A percentile compares a stretch with the other conserved stretches of the same genome.
Evolutionary conservation across 2,329 filamentous ascomycete species (phyloP).

Genomic region (Nothomitra cinnamomea): DNA sequence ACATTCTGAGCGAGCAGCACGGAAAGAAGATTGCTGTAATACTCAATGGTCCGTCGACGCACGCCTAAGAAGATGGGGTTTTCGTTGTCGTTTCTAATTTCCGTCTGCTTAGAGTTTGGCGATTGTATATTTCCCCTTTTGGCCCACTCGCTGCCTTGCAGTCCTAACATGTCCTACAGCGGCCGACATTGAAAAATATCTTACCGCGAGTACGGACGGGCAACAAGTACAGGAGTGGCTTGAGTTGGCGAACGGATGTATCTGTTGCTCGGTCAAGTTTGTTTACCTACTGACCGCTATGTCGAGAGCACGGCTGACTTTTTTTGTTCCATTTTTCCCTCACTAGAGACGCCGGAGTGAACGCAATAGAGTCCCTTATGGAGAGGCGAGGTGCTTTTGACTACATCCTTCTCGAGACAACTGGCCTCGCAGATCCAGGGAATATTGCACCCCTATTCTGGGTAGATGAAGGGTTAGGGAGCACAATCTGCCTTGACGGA

Average conservation of each 20-base stretch:
- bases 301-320: background rate
- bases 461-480: slow-evolving; percentile 90
- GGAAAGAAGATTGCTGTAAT: slow-evolving; percentile 98
- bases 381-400: slow-evolving; percentile 86
- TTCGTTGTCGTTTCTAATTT: slow-evolving; percentile 2
- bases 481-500: slow-evolving; percentile 89
- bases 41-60: slow-evolving; percentile 51
- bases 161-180: slow-evolving; percentile 31
- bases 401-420: slow-evolving; percentile 94
- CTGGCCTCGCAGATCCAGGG: slow-evolving; percentile 83
- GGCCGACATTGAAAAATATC: slow-evolving; percentile 85
- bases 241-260: slow-evolving; percentile 88
- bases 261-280: slow-evolving; percentile 93
- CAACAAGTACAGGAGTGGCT: slow-evolving; percentile 87
- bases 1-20: slow-evolving; percentile 86
- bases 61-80: background rate
- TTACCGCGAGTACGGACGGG: slow-evolving; percentile 74
- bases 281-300: slow-evolving; percentile 6
- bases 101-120: slow-evolving; percentile 49
- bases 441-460: slow-evolving; percentile 94
- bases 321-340: background rate
- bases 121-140: slow-evolving; percentile 41
- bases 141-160: background rate
- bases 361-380: slow-evolving; percentile 91
- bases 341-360: slow-evolving; percentile 69